These are phyloP conservation scores for Suhomyces vadensis DNA, from an alignment of 805 yeast species.

Conservation along the genomic window DNA sequence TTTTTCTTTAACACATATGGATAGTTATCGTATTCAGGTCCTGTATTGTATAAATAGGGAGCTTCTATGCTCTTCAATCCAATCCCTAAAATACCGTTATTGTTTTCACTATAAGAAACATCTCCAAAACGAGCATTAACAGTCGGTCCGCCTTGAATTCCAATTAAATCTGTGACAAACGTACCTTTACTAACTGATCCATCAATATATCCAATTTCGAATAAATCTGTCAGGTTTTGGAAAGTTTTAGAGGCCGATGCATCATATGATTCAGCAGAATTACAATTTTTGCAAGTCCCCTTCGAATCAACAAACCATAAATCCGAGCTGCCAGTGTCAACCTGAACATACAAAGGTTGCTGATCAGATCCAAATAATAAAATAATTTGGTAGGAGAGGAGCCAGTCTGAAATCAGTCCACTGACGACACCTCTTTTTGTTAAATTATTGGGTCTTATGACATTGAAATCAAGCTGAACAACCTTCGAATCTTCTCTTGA, in stretches of 20 bases:
- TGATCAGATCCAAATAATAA: slow-evolving; percentile 30
- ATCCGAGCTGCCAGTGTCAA: slow-evolving; percentile 46
- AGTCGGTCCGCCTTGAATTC: slow-evolving; percentile 51
- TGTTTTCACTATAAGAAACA: not conserved
- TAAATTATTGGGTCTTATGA: too few species aligned
- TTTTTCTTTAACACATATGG: slow-evolving; percentile 12
- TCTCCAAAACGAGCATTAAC: slow-evolving; percentile 35
- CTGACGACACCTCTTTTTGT: too few species aligned
- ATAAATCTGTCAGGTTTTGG: slow-evolving; percentile 16
- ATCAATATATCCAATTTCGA: slow-evolving; percentile 51
- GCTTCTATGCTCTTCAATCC: slow-evolving; percentile 7
- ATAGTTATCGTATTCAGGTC: slow-evolving; percentile 8
- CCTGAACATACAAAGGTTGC: slow-evolving; percentile 29
- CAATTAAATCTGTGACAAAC: slow-evolving; percentile 59
- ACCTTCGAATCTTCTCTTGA: too few species aligned
- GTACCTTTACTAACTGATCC: slow-evolving; percentile 47
- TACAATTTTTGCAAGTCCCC: too few species aligned
- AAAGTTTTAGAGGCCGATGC: slow-evolving; percentile 9
- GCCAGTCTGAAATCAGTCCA: too few species aligned
- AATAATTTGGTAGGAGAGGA: not conserved
- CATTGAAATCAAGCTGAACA: too few species aligned
- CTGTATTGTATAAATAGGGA: slow-evolving; percentile 7
- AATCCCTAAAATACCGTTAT: slow-evolving; percentile 10
- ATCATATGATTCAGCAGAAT: slow-evolving; percentile 10
- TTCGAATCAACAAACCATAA: slow-evolving; percentile 26